A percentile compares a stretch with the other conserved stretches of the same genome.
Conservation (phyloP, 345 rosid genomes). For the Adansonia digitata region DNA sequence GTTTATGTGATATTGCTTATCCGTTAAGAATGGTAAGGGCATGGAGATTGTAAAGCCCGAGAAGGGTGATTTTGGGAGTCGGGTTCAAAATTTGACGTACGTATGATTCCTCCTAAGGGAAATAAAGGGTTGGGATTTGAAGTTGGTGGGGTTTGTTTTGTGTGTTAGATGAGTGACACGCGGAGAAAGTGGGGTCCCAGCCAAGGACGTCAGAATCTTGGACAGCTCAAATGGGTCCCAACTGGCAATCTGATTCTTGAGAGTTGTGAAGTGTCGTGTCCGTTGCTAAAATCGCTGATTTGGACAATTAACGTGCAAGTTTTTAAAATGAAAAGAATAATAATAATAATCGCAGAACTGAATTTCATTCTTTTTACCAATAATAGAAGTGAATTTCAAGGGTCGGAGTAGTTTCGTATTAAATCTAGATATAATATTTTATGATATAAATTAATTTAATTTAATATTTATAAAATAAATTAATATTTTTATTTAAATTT, state of each 20-base stretch:
- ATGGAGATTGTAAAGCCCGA: not conserved
- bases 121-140: not conserved
- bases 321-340: too few species aligned
- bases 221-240: not conserved
- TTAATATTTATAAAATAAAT: too few species aligned
- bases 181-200: not conserved
- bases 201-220: not conserved
- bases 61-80: constrained; percentile 22
- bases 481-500: too few species aligned
- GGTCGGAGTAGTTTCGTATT: too few species aligned
- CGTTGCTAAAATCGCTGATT: not conserved
- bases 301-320: too few species aligned
- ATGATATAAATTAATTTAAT: too few species aligned
- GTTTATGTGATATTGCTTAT: not conserved
- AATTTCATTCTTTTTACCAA: too few species aligned
- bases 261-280: not conserved
- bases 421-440: too few species aligned
- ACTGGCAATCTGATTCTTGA: constrained; percentile 1
- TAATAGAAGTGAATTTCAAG: too few species aligned
- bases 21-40: not conserved
- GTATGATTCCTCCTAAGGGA: not conserved
- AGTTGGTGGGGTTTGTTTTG: not conserved
- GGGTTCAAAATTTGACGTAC: not conserved
- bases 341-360: too few species aligned
- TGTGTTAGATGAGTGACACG: constrained; percentile 10